Conservation (phyloP, 768 basidiomycete species). For the Grammothele lineata region DNA sequence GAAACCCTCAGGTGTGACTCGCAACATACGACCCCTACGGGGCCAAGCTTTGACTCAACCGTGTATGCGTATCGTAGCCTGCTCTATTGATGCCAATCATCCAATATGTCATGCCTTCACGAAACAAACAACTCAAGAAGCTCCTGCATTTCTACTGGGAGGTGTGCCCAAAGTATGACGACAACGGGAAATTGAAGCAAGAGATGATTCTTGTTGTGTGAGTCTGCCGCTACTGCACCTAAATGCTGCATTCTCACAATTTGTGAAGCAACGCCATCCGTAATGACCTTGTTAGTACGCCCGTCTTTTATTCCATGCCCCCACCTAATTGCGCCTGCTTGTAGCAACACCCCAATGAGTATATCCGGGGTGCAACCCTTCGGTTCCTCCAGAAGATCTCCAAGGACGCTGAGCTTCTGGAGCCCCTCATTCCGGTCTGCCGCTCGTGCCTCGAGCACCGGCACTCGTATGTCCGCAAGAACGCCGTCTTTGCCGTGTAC, state of each 20-base stretch:
- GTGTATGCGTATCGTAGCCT: conserved; percentile 61
- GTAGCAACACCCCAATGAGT: conserved; percentile 99
- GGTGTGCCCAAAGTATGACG: conserved; percentile 96
- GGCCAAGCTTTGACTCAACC: not conserved
- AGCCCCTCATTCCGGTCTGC: conserved; percentile 92
- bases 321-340: conserved; percentile 4
- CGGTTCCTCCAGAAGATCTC: conserved; percentile 95
- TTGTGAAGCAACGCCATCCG: conserved; percentile 84
- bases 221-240: conserved; percentile 31
- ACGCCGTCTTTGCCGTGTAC: conserved; percentile 94
- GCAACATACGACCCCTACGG: too few species aligned
- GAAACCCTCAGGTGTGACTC: conserved; percentile 86
- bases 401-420: conserved; percentile 88
- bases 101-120: conserved; percentile 94
- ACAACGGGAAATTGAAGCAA: conserved; percentile 95
- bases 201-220: conserved; percentile 99
- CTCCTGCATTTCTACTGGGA: conserved; percentile 95
- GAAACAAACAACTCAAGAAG: conserved; percentile 97
- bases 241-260: conserved; percentile 4
- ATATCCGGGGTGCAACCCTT: conserved; percentile 96
- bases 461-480: conserved; percentile 97
- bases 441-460: conserved; percentile 94
- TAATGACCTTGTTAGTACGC: conserved; percentile 80
- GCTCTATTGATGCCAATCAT: conserved; percentile 95
- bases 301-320: not conserved